A percentile compares a stretch with the other conserved stretches of the same genome.
These are phyloP conservation scores for Adansonia digitata DNA, from an alignment of 345 rosid species.

Conservation along the genomic window DNA sequence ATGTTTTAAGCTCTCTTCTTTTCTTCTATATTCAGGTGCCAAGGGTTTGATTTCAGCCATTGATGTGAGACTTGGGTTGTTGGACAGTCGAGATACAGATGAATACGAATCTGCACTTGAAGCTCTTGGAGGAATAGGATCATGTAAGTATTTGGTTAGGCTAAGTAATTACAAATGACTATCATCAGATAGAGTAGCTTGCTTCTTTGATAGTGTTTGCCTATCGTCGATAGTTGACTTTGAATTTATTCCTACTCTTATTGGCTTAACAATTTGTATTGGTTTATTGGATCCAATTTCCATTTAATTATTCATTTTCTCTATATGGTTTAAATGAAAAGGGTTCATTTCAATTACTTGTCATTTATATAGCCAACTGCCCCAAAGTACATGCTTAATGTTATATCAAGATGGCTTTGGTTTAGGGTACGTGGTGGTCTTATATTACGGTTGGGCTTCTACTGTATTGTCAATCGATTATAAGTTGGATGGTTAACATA, in stretches of 20 bases:
- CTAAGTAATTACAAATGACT: not conserved
- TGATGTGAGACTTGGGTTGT: constrained; percentile 47
- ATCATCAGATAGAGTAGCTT: not conserved
- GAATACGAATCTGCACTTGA: constrained; percentile 80
- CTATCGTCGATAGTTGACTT: not conserved
- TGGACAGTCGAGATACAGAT: constrained; percentile 42
- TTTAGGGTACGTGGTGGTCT: not conserved
- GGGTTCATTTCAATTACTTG: not conserved
- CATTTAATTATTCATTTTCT: not conserved
- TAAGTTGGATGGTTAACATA: not conserved
- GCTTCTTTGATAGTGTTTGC: not conserved
- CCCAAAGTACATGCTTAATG: not conserved
- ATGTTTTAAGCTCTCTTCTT: not conserved
- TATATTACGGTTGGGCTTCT: not conserved
- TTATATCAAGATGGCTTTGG: not conserved
- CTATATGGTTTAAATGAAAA: not conserved
- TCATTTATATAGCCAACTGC: not conserved
- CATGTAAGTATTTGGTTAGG: constrained; percentile 46
- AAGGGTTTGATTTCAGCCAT: constrained; percentile 58
- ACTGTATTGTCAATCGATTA: not conserved
- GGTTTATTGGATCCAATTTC: not conserved
- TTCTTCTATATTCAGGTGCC: constrained; percentile 49
- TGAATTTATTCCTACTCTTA: no score
- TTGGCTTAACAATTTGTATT: not conserved
- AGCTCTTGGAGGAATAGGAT: constrained; percentile 84